Evolutionary conservation across 1,284 basidiomycete genomes (phyloP).

Genomic region (Naganishia sp.): DNA sequence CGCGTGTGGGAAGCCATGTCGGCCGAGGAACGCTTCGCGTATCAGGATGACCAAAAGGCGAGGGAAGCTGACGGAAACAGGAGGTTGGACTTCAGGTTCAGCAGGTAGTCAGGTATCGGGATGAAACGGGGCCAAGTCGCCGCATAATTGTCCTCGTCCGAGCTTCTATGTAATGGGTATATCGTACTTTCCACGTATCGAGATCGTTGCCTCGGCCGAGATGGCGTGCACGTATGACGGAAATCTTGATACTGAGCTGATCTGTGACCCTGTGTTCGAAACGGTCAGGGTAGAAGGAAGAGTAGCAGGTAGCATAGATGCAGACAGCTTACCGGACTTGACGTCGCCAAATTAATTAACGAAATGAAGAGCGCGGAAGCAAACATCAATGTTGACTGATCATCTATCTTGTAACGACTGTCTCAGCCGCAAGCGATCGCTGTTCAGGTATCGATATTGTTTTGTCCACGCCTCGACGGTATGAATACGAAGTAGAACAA

Average conservation of each 20-base stretch:
- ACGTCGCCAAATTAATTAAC: too few species aligned
- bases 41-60: constrained; percentile 33
- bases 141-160: background rate
- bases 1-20: constrained; percentile 43
- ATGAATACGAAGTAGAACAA: background rate
- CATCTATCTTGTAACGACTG: constrained; percentile 2
- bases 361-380: too few species aligned
- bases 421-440: constrained; percentile 11
- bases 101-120: constrained; percentile 6
- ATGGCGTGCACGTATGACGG: too few species aligned
- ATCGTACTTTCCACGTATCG: background rate
- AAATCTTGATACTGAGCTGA: too few species aligned
- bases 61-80: constrained; percentile 30
- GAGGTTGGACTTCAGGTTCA: constrained; percentile 32
- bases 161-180: background rate
- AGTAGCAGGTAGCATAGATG: too few species aligned
- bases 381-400: constrained; percentile 7
- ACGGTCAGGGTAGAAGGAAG: too few species aligned
- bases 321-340: too few species aligned
- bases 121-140: background rate
- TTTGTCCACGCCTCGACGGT: background rate
- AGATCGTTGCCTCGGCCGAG: background rate
- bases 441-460: constrained; percentile 14
- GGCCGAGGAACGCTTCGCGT: constrained; percentile 38
- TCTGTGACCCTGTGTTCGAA: too few species aligned